Evolutionary conservation across 2,329 filamentous ascomycete species (phyloP), one percentile per base, ranked within the genome.

Genomic region (Alternaria hordeiaustralica): DNA sequence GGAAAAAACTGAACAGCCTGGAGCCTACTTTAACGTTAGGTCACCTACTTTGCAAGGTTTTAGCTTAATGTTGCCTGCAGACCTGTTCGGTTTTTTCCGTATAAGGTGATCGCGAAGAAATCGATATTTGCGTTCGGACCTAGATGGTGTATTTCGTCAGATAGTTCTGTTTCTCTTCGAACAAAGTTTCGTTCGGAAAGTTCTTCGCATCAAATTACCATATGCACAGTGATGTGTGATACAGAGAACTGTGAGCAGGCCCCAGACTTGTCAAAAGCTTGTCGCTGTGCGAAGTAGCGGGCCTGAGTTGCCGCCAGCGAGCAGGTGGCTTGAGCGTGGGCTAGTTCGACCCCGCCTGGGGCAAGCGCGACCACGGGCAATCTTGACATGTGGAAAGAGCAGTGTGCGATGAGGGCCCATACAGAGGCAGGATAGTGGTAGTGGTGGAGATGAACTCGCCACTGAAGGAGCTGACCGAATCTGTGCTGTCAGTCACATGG

Each of bases 391-490:
- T 9, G 49, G 51, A 30, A 44, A 20, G 15, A 46, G 56, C 33
- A 5, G 33, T 18, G 33, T 41, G 20, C 9, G 18, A 47, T 8
- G 23, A 30, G n/a, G 30, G 20, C 6, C 21, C 13, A 26, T 46
- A 11, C 2, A 25, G 21, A 21, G 5, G 4, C 18, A 26, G 41
- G 15, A 26, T 4, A 11, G 11, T 43, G 45, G 20, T 21, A 15
- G 30, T 21, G 5, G 18, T 23, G 13, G 4, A 33, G 4, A 51
- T 23, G 18, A 21, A 15, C 2, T 33, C 28, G 49, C 18, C 18
- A 12, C 28, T 3, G 64, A 51, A 67, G 46, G 15, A 12, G 26
- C 15, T 65, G 69, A 61, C 66, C 49, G 6, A 30, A 45, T 65
- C 56, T 61, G 62, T 61, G 53, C 61, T 49, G 60, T 58, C 47